These are phyloP conservation scores for Albifimbria verrucaria DNA, from an alignment of 2,329 filamentous ascomycete species.

Conservation along the genomic window DNA sequence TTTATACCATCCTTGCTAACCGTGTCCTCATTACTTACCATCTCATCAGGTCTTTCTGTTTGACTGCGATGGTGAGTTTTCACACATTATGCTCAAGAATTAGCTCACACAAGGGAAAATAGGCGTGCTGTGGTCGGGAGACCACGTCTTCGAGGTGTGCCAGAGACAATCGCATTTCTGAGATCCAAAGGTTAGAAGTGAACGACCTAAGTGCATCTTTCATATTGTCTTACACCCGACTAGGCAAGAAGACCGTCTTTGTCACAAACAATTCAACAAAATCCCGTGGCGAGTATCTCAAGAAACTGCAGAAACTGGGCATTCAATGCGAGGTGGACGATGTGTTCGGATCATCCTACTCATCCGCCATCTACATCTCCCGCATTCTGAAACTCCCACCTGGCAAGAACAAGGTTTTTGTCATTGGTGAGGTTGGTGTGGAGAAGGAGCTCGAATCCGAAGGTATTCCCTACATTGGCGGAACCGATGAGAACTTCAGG, in stretches of 20 bases:
- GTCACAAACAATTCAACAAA: constrained; percentile 99
- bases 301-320: constrained; percentile 79
- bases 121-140: constrained; percentile 97
- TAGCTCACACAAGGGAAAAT: not conserved
- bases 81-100: not conserved
- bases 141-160: constrained; percentile 83
- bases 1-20: constrained; percentile 12
- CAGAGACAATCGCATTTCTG: constrained; percentile 81
- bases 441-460: constrained; percentile 84
- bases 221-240: constrained; percentile 7
- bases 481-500: constrained; percentile 75
- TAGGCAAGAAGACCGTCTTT: constrained; percentile 89
- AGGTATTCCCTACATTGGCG: constrained; percentile 76
- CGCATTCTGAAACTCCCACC: constrained; percentile 79
- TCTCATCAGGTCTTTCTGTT: constrained; percentile 76
- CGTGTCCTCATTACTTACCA: not conserved
- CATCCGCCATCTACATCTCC: constrained; percentile 90
- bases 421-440: constrained; percentile 86
- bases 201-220: not conserved
- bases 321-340: constrained; percentile 82
- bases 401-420: constrained; percentile 88
- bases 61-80: constrained; percentile 83
- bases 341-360: constrained; percentile 95
- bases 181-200: constrained; percentile 65
- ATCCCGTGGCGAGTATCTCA: constrained; percentile 85